phyloP scores from a whole-genome alignment of 768 basidiomycete species.

The Panaeolus papilionaceus region DNA sequence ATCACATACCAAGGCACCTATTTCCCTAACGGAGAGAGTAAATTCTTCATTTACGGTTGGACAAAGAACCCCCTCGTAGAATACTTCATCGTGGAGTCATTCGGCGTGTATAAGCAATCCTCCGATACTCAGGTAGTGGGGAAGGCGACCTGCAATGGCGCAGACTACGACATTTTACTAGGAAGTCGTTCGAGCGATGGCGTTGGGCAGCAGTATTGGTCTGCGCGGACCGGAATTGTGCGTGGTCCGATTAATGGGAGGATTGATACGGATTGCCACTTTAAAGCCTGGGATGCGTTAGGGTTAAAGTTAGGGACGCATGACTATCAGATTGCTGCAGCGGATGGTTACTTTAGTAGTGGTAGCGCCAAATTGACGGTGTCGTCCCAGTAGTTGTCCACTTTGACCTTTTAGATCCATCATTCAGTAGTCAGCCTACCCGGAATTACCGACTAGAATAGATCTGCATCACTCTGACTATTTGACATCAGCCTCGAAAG shows the following conservation, averaged over 20 bases:
- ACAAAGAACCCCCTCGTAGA: neutral
- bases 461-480: slow-evolving; percentile 28
- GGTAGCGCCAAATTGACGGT: neutral
- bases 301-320: neutral
- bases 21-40: neutral
- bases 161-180: neutral
- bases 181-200: neutral
- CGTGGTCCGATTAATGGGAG: neutral
- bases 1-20: neutral
- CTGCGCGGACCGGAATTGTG: neutral
- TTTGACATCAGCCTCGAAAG: no score
- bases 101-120: neutral
- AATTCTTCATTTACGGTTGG: neutral
- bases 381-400: neutral
- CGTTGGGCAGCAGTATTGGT: neutral
- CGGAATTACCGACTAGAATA: no score
- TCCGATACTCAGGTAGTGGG: neutral
- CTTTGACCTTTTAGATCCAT: no score
- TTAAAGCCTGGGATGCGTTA: neutral
- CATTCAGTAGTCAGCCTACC: no score
- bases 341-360: neutral
- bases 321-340: slow-evolving; percentile 19
- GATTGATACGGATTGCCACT: neutral
- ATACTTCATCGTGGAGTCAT: neutral
- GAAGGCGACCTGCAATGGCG: neutral